A percentile compares a stretch with the other conserved stretches of the same genome.
These are phyloP conservation scores for Beauveria varroae DNA, from an alignment of 2,329 filamentous ascomycete species.

Conservation along the genomic window DNA sequence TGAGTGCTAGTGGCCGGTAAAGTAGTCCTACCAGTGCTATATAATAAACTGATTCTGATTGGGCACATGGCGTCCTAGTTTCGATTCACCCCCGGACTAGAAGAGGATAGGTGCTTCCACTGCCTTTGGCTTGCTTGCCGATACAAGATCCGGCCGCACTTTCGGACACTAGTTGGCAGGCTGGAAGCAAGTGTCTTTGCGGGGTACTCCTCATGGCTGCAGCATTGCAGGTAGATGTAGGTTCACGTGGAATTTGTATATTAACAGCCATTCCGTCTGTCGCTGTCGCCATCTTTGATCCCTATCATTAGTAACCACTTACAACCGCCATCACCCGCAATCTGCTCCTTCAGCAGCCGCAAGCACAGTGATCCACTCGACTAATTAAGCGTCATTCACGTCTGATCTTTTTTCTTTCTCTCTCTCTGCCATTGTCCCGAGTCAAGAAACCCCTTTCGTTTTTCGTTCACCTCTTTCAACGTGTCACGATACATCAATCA, in stretches of 20 bases:
- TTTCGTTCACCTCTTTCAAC: neutral
- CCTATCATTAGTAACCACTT: neutral
- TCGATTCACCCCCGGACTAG: conserved; percentile 6
- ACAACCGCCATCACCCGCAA: neutral
- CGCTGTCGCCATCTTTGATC: neutral
- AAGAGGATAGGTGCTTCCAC: neutral
- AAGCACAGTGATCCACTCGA: neutral
- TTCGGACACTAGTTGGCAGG: neutral
- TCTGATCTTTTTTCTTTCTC: neutral
- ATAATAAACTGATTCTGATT: conserved; percentile 4
- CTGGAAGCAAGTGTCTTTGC: neutral
- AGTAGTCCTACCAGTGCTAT: neutral
- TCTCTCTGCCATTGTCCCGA: no score
- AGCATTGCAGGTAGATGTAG: neutral
- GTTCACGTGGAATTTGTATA: neutral
- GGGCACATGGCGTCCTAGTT: neutral
- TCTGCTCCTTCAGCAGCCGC: neutral
- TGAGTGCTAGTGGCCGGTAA: neutral
- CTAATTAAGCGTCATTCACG: neutral
- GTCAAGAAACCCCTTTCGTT: neutral
- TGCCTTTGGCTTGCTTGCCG: neutral
- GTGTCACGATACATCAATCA: conserved; percentile 4
- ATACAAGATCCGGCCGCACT: conserved; percentile 6
- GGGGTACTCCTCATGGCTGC: neutral
- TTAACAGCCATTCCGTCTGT: neutral